A percentile compares a stretch with the other conserved stretches of the same genome.
Conservation (phyloP, 2,329 filamentous ascomycete genomes). For the Cordyceps cateniannulata region DNA sequence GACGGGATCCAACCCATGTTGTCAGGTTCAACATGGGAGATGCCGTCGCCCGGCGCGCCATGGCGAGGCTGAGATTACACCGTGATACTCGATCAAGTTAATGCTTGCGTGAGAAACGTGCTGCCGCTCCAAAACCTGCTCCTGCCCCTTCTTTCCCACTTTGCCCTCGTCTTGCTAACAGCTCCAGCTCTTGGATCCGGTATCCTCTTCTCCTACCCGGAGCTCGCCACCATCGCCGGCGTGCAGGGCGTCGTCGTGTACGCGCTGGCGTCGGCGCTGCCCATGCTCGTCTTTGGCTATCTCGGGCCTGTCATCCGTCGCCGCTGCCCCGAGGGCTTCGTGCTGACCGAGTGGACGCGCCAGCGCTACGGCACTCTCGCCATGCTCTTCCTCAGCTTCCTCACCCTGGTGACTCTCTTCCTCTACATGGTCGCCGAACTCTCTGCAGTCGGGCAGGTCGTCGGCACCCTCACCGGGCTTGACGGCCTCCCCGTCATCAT, state of each 20-base stretch:
- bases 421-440: conserved; percentile 83
- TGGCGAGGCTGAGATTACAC: conserved; percentile 87
- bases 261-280: conserved; percentile 63
- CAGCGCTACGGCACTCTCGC: conserved; percentile 67
- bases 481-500: conserved; percentile 70
- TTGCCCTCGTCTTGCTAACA: conserved; percentile 30
- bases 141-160: conserved; percentile 17
- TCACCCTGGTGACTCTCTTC: conserved; percentile 76
- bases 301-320: conserved; percentile 71
- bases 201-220: conserved; percentile 76
- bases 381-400: conserved; percentile 67
- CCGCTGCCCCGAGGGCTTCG: conserved; percentile 78
- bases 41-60: conserved; percentile 27
- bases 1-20: conserved; percentile 44
- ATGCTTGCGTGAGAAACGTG: conserved; percentile 98
- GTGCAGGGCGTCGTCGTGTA: conserved; percentile 75
- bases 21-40: conserved; percentile 28
- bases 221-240: conserved; percentile 72
- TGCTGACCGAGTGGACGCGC: conserved; percentile 77
- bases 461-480: conserved; percentile 66
- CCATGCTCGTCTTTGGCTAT: conserved; percentile 66
- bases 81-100: conserved; percentile 98
- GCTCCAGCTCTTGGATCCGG: conserved; percentile 72
- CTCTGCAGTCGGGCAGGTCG: conserved; percentile 73
- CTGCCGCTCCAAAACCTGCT: conserved; percentile 64